Percentiles rank a stretch among this genome's conserved stretches.
Conservation (phyloP, 2,329 filamentous ascomycete species). For the Dactylellina sp. region DNA sequence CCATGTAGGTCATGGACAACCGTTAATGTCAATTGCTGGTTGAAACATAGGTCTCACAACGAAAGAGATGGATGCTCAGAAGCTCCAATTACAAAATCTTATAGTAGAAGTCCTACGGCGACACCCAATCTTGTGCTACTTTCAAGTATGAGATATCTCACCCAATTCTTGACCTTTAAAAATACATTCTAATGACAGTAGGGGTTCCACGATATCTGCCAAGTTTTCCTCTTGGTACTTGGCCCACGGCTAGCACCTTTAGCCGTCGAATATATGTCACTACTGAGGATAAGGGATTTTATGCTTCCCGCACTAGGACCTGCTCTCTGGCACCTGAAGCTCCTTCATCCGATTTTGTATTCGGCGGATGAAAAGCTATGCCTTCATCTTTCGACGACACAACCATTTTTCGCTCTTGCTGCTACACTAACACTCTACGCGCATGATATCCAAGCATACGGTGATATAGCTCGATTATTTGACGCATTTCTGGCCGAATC, state of each 20-base stretch:
- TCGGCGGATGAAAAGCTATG: slow-evolving; percentile 78
- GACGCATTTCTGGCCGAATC: slow-evolving; percentile 86
- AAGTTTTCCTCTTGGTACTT: slow-evolving; percentile 90
- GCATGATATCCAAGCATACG: slow-evolving; percentile 91
- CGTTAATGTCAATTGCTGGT: slow-evolving; percentile 56
- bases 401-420: slow-evolving; percentile 93
- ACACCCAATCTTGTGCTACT: slow-evolving; percentile 89
- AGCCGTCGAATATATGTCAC: slow-evolving; percentile 82
- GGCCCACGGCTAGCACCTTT: slow-evolving; percentile 71
- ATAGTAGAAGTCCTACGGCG: slow-evolving; percentile 84
- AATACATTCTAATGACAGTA: slow-evolving; percentile 24
- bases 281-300: slow-evolving; percentile 93
- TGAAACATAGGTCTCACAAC: slow-evolving; percentile 60
- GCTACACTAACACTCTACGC: slow-evolving; percentile 95
- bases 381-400: slow-evolving; percentile 78
- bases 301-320: slow-evolving; percentile 91
- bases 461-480: slow-evolving; percentile 88
- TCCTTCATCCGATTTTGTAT: slow-evolving; percentile 84
- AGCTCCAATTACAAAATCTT: slow-evolving; percentile 79
- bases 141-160: slow-evolving; percentile 70
- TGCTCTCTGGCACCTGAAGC: slow-evolving; percentile 83
- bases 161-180: neutral
- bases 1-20: slow-evolving; percentile 25
- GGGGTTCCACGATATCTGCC: slow-evolving; percentile 97
- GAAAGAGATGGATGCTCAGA: slow-evolving; percentile 75